phyloP scores from a whole-genome alignment of 352 stramenopile genomes.

The Pythium insidiosum region DNA sequence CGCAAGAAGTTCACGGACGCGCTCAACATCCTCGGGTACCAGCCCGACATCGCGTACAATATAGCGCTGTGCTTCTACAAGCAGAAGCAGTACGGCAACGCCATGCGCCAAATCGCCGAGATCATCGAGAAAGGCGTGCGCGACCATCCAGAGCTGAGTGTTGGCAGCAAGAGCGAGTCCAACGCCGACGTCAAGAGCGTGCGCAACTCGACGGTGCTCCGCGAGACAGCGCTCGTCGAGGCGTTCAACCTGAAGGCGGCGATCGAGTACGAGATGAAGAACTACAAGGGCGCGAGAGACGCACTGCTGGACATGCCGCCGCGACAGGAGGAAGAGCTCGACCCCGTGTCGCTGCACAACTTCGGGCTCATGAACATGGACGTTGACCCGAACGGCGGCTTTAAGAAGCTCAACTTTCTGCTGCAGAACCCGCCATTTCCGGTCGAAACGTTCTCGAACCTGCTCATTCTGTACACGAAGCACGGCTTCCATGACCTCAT shows the following conservation, averaged over 20 bases:
- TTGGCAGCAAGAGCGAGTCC: conserved; percentile 88
- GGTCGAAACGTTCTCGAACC: conserved; percentile 93
- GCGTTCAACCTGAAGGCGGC: conserved; percentile 94
- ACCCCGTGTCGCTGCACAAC: conserved; percentile 87
- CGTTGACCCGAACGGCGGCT: conserved; percentile 87
- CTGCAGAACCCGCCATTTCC: conserved; percentile 92
- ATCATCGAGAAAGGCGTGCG: conserved; percentile 91
- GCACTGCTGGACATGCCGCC: conserved; percentile 92
- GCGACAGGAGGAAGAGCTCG: conserved; percentile 88
- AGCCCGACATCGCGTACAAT: conserved; percentile 92
- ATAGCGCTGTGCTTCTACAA: conserved; percentile 94
- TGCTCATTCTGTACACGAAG: conserved; percentile 93
- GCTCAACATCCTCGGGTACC: conserved; percentile 90
- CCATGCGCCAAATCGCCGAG: conserved; percentile 89
- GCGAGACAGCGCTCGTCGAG: conserved; percentile 91
- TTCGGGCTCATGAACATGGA: conserved; percentile 93
- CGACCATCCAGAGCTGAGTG: conserved; percentile 90
- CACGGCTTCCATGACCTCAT: conserved; percentile 94
- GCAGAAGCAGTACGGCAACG: conserved; percentile 87
- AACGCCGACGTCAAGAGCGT: conserved; percentile 87
- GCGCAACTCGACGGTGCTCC: conserved; percentile 88
- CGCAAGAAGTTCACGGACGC: conserved; percentile 89
- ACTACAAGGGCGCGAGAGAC: conserved; percentile 77
- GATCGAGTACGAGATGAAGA: conserved; percentile 94
- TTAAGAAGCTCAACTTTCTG: conserved; percentile 96